Base-by-base conservation (phyloP, 1,139 yeast species). In the Diutina sp. region DNA sequence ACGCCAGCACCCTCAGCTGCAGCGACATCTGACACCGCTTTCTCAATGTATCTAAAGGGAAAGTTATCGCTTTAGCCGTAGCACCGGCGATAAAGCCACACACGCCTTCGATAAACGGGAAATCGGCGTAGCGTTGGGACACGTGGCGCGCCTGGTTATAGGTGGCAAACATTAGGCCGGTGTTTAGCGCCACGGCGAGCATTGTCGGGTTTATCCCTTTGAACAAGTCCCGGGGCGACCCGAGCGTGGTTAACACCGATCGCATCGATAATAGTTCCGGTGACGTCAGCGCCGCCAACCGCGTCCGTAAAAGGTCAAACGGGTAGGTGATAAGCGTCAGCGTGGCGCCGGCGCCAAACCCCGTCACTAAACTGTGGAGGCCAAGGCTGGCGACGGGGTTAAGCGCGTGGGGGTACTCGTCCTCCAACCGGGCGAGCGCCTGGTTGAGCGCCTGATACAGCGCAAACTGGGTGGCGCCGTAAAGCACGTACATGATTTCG, bases 391-490 rank as follows among this genome's bases (percentile, higher is more conserved):
- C 55, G 30, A 65, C 61, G 45, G 71, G 11, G 7, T 66, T 60
- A 52, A 64, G 57, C 3, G 59, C 58, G 0, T 62, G 58, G 55
- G 79, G 76, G 0, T 70, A 21, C 0, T 9, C 1, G 9, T 18
- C 21, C 30, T 53, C 55, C 48, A 16, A 28, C 6, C 14, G 14
- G 1, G 70, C 63, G 30, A 85, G 65, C 41, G 69, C 57, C 6
- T 68, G 69, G 66, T 84, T 86, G 50, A 83, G 68, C 0, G 76
- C 66, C 1, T 89, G 74, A 66, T 86, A 90, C 1, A 90, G 72
- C 1, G 93, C 76, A 69, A 93, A 93, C 67, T 93, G 98, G 0
- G 82, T 73, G 0, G 89, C 90, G 12, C 98, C 97, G 64, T 93
- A 93, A 28, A 87, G 62, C 18, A 93, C 75, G 65, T 93, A 93